Conservation (phyloP, 805 yeast genomes). For the Millerozyma acaciae region DNA sequence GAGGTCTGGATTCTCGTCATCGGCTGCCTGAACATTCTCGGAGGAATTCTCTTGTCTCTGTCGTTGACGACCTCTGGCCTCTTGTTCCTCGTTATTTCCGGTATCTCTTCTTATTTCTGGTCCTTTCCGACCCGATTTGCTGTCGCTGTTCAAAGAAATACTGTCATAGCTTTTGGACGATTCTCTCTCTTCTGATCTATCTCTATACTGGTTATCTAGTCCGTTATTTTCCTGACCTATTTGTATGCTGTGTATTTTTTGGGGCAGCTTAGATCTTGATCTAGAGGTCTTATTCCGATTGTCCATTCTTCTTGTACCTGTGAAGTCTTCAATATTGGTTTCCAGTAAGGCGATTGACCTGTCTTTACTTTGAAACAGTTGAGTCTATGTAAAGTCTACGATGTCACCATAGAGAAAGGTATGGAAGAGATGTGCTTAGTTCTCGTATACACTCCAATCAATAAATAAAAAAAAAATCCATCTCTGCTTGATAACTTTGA, state of each 20-base stretch:
- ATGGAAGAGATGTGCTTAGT: no score
- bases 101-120: slow-evolving; percentile 8
- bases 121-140: slow-evolving; percentile 6
- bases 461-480: no score
- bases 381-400: no score
- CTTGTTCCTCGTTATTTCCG: slow-evolving; percentile 11
- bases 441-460: no score
- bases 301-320: no score
- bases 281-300: no score
- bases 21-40: slow-evolving; percentile 6
- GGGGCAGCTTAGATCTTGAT: slow-evolving; percentile 20
- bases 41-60: slow-evolving; percentile 20
- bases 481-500: no score
- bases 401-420: no score
- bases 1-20: slow-evolving; percentile 26
- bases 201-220: slow-evolving; percentile 10
- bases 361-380: no score
- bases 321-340: no score
- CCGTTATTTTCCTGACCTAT: not conserved
- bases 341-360: no score
- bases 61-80: slow-evolving; percentile 21
- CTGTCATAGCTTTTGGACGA: no score
- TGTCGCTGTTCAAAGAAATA: not conserved
- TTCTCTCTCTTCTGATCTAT: slow-evolving; percentile 17
- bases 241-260: not conserved